These are phyloP conservation scores for Fraxinus excelsior DNA, from an alignment of 257 asterid genomes.

Conservation along the genomic window DNA sequence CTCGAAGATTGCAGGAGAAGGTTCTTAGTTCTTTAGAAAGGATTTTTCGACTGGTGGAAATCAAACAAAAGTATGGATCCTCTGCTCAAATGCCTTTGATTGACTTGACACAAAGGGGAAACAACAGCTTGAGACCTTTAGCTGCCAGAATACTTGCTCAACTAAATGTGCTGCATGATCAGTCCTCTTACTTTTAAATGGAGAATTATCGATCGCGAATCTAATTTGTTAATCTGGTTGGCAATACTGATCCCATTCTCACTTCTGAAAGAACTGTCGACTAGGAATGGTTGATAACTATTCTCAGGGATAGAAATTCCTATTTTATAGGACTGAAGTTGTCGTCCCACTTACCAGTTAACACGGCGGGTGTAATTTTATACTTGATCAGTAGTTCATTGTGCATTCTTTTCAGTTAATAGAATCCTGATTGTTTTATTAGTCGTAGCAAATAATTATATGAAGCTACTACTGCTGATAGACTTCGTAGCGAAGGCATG, in stretches of 20 bases:
- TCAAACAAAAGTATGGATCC: slow-evolving; percentile 46
- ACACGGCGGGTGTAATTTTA: background rate
- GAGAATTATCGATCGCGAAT: background rate
- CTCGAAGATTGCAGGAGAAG: slow-evolving; percentile 55
- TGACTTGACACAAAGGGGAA: slow-evolving; percentile 65
- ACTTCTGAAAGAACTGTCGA: slow-evolving; percentile 24
- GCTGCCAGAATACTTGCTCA: slow-evolving; percentile 67
- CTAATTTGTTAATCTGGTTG: background rate
- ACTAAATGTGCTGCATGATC: slow-evolving; percentile 54
- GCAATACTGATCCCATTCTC: background rate
- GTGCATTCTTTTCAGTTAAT: background rate
- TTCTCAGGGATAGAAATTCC: background rate
- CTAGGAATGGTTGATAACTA: background rate
- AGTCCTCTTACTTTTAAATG: slow-evolving; percentile 39
- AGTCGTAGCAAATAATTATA: background rate
- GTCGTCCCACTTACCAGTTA: background rate
- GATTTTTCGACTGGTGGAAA: slow-evolving; percentile 51
- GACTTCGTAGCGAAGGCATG: background rate
- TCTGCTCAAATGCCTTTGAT: slow-evolving; percentile 51
- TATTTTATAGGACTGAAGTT: background rate
- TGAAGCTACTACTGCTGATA: background rate
- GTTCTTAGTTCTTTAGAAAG: slow-evolving; percentile 52
- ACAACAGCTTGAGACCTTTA: slow-evolving; percentile 42
- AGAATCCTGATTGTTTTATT: slow-evolving; percentile 5
- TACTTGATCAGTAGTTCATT: background rate